Percentiles rank a stretch among this genome's conserved stretches.
Conservation (phyloP, 139 green algal genomes). For the Mesotaenium endlicherianum region DNA sequence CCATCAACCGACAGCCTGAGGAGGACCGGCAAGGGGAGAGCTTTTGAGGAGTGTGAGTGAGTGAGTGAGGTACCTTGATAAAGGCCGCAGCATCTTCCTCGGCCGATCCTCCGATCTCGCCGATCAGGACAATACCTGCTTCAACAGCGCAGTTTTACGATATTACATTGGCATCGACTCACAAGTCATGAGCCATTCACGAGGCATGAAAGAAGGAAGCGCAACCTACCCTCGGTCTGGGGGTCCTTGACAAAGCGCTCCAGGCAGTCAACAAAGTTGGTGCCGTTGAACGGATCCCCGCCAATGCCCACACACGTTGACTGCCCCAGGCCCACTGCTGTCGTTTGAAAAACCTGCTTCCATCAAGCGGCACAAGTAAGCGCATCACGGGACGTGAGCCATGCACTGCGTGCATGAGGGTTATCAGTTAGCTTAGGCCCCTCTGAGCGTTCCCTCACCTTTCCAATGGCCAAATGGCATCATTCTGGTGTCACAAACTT, state of each 20-base stretch:
- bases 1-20: neutral
- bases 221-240: slow-evolving; percentile 62
- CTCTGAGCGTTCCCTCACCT: too few species aligned
- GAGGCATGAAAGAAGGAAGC: neutral
- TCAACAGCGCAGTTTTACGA: too few species aligned
- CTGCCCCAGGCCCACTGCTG: slow-evolving; percentile 85
- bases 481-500: too few species aligned
- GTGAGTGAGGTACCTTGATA: slow-evolving; percentile 44
- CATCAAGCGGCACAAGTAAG: slow-evolving; percentile 47
- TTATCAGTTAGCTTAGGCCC: too few species aligned
- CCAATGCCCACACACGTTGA: slow-evolving; percentile 86
- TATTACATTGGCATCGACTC: too few species aligned
- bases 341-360: slow-evolving; percentile 89
- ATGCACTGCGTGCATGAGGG: too few species aligned
- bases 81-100: slow-evolving; percentile 96
- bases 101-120: slow-evolving; percentile 95
- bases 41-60: neutral
- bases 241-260: slow-evolving; percentile 92
- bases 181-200: neutral
- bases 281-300: slow-evolving; percentile 67
- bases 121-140: slow-evolving; percentile 97
- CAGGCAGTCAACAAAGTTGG: slow-evolving; percentile 98
- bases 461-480: too few species aligned
- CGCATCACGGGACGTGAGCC: too few species aligned
- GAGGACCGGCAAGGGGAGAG: neutral